Evolutionary conservation across 768 basidiomycete genomes (phyloP).

Genomic region (Leccinum arenicola): DNA sequence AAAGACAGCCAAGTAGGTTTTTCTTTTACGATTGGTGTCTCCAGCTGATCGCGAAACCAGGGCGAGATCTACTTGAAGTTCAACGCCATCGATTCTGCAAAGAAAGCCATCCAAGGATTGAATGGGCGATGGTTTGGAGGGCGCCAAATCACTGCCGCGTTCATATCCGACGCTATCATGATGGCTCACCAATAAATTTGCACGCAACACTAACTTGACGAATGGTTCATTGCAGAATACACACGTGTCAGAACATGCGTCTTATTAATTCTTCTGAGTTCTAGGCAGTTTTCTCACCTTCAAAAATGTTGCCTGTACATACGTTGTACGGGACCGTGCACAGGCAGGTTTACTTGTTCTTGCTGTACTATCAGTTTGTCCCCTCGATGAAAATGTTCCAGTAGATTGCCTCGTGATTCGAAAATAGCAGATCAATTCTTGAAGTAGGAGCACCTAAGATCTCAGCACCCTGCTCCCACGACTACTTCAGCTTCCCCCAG

Average conservation of each 20-base stretch:
- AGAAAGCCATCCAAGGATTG: conserved; percentile 82
- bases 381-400: conserved; percentile 34
- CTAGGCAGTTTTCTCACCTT: conserved; percentile 28
- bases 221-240: conserved; percentile 30
- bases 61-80: conserved; percentile 99
- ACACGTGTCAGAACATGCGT: conserved; percentile 17
- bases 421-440: conserved; percentile 23
- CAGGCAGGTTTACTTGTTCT: conserved; percentile 39
- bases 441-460: conserved; percentile 15
- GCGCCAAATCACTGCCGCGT: conserved; percentile 79
- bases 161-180: conserved; percentile 94
- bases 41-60: conserved; percentile 38
- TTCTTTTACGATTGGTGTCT: neutral
- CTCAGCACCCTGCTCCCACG: conserved; percentile 4
- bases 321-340: conserved; percentile 29
- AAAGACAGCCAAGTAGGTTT: conserved; percentile 82
- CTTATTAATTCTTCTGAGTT: conserved; percentile 32
- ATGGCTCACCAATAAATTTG: conserved; percentile 73
- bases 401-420: conserved; percentile 31
- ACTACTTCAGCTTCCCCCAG: neutral
- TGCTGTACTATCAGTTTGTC: conserved; percentile 28
- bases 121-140: conserved; percentile 98
- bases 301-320: conserved; percentile 33
- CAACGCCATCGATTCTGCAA: conserved; percentile 70
- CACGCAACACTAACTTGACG: conserved; percentile 23